Conservation (phyloP, 352 stramenopile genomes). For the Globisporangium splendens region DNA sequence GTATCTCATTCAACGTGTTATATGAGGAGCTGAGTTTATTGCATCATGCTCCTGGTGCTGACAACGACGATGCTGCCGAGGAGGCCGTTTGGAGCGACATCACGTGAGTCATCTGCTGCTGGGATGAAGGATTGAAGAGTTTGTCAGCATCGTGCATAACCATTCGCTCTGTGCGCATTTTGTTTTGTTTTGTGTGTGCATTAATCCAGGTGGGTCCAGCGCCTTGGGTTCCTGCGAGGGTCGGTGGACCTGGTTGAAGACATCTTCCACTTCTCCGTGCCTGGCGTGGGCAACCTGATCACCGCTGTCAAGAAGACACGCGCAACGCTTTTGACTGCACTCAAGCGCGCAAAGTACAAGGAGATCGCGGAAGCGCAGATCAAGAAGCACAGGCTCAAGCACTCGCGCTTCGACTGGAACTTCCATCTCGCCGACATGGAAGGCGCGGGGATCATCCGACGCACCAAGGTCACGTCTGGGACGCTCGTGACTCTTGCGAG, state of each 20-base stretch:
- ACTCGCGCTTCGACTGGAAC: constrained; percentile 48
- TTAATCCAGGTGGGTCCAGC: constrained; percentile 31
- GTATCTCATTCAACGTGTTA: constrained; percentile 6
- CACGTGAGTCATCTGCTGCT: neutral
- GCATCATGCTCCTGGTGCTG: neutral
- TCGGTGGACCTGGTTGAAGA: constrained; percentile 43
- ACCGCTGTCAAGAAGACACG: constrained; percentile 57
- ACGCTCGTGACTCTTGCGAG: constrained; percentile 35
- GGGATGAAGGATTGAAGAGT: neutral
- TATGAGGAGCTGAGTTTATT: constrained; percentile 5
- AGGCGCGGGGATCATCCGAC: constrained; percentile 40
- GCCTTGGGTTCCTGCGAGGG: constrained; percentile 48
- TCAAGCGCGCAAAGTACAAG: constrained; percentile 65
- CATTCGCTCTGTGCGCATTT: constrained; percentile 24
- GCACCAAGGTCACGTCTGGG: constrained; percentile 56
- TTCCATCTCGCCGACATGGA: constrained; percentile 70
- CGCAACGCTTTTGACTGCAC: constrained; percentile 24
- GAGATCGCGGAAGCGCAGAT: constrained; percentile 57
- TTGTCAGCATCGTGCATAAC: neutral
- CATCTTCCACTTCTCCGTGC: constrained; percentile 47
- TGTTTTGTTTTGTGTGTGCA: constrained; percentile 12
- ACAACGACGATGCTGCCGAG: neutral
- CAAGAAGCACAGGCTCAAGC: constrained; percentile 54
- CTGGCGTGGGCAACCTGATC: constrained; percentile 53
- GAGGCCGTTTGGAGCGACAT: neutral